Conservation (phyloP, 2,329 filamentous ascomycete genomes). For the Fusarium pininemorale region DNA sequence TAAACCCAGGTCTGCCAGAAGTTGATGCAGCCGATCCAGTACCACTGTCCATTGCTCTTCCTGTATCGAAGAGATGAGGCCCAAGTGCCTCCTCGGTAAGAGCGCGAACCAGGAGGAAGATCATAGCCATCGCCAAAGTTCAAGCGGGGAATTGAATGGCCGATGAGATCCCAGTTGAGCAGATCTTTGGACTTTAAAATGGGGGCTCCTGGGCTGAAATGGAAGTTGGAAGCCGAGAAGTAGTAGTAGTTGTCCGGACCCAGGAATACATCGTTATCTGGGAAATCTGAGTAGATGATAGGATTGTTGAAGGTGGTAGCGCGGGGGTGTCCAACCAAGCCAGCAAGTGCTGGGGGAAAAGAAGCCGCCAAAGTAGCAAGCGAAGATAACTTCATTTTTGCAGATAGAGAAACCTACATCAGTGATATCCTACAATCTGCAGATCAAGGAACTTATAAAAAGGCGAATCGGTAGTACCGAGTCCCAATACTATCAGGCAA, state of each 20-base stretch:
- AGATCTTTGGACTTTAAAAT: conserved; percentile 65
- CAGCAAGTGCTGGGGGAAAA: not conserved
- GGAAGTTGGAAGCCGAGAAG: conserved; percentile 65
- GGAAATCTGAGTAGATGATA: conserved; percentile 64
- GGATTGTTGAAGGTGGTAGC: conserved; percentile 51
- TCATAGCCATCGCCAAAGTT: conserved; percentile 60
- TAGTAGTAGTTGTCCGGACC: conserved; percentile 62
- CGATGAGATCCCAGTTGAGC: conserved; percentile 59
- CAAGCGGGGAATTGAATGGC: conserved; percentile 56
- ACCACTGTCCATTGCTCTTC: conserved; percentile 57
- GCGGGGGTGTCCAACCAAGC: not conserved
- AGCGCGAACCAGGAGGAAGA: conserved; percentile 49
- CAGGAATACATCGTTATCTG: conserved; percentile 64
- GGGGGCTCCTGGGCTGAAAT: conserved; percentile 65
- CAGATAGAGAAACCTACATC: fast-evolving
- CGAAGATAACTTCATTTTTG: not conserved
- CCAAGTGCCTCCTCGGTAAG: conserved; percentile 65
- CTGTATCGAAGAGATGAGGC: conserved; percentile 64
- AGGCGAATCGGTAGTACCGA: not conserved
- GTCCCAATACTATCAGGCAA: not conserved
- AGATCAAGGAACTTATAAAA: not conserved
- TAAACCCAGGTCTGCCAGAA: conserved; percentile 62
- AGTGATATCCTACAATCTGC: fast-evolving
- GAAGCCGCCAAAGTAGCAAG: not conserved
- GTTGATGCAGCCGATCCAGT: conserved; percentile 67